Conservation (phyloP, 2,329 filamentous ascomycete species). For the Trichoderma atroviride region DNA sequence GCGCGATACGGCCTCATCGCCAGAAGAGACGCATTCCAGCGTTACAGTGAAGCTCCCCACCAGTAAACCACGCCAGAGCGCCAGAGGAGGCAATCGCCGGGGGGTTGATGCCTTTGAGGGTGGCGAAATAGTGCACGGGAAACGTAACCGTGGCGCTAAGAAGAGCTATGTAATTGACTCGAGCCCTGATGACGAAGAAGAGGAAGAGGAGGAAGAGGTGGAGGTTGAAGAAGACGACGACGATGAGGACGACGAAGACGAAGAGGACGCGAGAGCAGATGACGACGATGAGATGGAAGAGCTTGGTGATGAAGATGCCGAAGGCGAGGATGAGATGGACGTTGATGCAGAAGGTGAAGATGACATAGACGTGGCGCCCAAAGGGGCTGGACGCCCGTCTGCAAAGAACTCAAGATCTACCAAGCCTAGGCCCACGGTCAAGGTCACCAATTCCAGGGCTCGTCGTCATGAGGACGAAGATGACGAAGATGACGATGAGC, state of each 20-base stretch:
- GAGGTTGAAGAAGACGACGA: slow-evolving; percentile 47
- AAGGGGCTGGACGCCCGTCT: slow-evolving; percentile 41
- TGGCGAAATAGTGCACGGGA: slow-evolving; percentile 53
- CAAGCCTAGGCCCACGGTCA: slow-evolving; percentile 42
- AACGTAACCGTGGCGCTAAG: slow-evolving; percentile 57
- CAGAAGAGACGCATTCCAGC: slow-evolving; percentile 47
- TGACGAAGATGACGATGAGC: slow-evolving; percentile 58
- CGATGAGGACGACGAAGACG: slow-evolving; percentile 48
- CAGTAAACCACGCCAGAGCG: slow-evolving; percentile 56
- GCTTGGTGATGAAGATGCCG: slow-evolving; percentile 43
- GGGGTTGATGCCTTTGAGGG: slow-evolving; percentile 46
- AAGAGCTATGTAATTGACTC: slow-evolving; percentile 64
- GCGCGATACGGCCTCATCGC: slow-evolving; percentile 51
- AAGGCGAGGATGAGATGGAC: slow-evolving; percentile 49
- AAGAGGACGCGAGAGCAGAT: slow-evolving; percentile 38
- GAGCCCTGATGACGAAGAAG: slow-evolving; percentile 49
- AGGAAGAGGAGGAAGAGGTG: slow-evolving; percentile 50
- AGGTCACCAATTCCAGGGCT: slow-evolving; percentile 39
- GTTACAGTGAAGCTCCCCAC: slow-evolving; percentile 57
- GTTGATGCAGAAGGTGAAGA: slow-evolving; percentile 52
- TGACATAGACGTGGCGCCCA: slow-evolving; percentile 50
- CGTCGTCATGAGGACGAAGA: slow-evolving; percentile 47
- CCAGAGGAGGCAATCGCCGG: slow-evolving; percentile 44
- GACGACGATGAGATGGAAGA: slow-evolving; percentile 47
- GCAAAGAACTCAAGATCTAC: slow-evolving; percentile 46